Conservation (phyloP, 768 basidiomycete genomes). For the Xerocomellus amylosporus region DNA sequence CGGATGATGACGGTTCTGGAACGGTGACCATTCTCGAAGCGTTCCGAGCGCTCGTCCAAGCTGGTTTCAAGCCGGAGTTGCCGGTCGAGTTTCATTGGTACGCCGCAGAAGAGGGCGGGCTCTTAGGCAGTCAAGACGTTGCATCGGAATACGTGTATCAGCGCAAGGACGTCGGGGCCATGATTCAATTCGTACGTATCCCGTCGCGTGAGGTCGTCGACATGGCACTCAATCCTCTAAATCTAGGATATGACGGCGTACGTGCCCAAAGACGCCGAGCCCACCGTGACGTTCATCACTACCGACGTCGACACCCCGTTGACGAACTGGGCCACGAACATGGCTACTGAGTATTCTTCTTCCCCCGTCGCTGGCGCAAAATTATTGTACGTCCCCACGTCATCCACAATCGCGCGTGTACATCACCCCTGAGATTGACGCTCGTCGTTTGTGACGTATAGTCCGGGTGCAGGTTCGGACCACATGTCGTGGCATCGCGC, state of each 20-base stretch:
- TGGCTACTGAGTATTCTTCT: constrained; percentile 32
- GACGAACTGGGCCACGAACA: constrained; percentile 35
- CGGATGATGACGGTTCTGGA: constrained; percentile 57
- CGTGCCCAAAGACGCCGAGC: constrained; percentile 9
- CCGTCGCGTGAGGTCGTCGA: too few relatives aligned
- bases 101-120: constrained; percentile 58
- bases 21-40: constrained; percentile 76
- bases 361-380: constrained; percentile 17
- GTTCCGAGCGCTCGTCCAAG: constrained; percentile 65
- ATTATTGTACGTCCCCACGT: constrained; percentile 29
- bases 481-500: constrained; percentile 45
- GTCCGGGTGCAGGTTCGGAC: constrained; percentile 42
- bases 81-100: constrained; percentile 84
- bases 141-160: constrained; percentile 47
- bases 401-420: too few relatives aligned
- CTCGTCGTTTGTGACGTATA: not conserved
- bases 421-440: not conserved
- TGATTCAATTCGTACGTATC: constrained; percentile 45
- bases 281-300: constrained; percentile 31
- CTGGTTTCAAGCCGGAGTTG: constrained; percentile 63
- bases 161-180: constrained; percentile 46
- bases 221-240: too few relatives aligned
- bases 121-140: constrained; percentile 43
- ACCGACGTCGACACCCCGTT: constrained; percentile 44
- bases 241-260: constrained; percentile 38